A percentile compares a stretch with the other conserved stretches of the same genome.
Evolutionary conservation across 139 green algal genomes (phyloP).

Genomic region (Chlorella sorokiniana): DNA sequence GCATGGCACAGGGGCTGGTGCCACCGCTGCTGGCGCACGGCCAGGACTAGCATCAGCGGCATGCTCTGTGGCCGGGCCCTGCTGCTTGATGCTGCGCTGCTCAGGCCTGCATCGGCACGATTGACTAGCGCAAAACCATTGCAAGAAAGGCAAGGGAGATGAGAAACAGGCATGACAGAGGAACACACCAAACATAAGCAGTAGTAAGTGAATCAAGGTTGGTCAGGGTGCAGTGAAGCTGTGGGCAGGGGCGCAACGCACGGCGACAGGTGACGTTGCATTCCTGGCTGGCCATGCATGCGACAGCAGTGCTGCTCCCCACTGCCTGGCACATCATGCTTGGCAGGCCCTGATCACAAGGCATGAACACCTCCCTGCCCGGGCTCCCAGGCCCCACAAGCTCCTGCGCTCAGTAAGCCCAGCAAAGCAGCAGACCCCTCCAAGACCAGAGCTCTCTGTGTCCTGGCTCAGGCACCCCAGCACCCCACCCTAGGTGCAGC

Average conservation of each 20-base stretch:
- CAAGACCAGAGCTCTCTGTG: background rate
- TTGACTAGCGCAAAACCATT: constrained; percentile 4
- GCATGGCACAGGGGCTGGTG: background rate
- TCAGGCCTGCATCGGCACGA: background rate
- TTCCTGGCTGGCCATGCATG: no score
- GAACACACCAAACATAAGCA: background rate
- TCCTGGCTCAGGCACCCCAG: background rate
- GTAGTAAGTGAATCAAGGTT: background rate
- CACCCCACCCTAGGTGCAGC: background rate
- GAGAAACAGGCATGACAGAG: background rate
- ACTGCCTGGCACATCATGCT: no score
- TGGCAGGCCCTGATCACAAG: no score
- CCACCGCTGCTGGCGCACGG: background rate
- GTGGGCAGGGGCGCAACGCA: no score
- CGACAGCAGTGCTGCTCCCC: no score
- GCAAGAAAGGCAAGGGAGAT: background rate
- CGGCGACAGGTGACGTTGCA: no score
- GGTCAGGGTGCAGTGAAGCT: background rate
- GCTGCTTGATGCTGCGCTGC: constrained; percentile 23
- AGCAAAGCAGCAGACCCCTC: no score
- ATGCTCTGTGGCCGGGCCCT: background rate
- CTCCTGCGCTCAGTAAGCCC: no score
- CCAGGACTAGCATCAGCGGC: background rate
- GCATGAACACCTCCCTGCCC: no score
- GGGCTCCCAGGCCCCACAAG: no score